phyloP scores from a whole-genome alignment of 495 filamentous ascomycete species.

The Daldinia decipiens region DNA sequence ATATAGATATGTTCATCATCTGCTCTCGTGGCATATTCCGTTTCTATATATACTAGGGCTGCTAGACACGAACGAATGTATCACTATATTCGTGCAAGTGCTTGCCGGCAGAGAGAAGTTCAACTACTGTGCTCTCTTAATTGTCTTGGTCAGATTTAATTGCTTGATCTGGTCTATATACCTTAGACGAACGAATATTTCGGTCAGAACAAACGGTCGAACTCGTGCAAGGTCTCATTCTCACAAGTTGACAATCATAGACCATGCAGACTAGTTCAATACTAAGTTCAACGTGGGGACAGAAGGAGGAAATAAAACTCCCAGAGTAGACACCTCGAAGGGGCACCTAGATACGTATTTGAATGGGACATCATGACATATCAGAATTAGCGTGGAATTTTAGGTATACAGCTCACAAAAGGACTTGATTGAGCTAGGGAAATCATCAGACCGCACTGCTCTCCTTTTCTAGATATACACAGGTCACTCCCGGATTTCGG shows the following conservation, averaged over 20 bases:
- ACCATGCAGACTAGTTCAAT: neutral
- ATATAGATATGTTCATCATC: neutral
- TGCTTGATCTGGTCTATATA: too few relatives aligned
- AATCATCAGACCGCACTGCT: slow-evolving; percentile 47
- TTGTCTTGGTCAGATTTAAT: too few relatives aligned
- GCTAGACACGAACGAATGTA: too few relatives aligned
- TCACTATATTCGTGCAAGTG: too few relatives aligned
- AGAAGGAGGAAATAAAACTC: neutral
- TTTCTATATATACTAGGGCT: neutral
- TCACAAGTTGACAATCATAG: neutral
- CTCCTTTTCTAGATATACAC: slow-evolving; percentile 54
- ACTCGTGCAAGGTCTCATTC: too few relatives aligned
- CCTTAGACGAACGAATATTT: too few relatives aligned
- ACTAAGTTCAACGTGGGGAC: neutral
- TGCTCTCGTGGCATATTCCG: neutral
- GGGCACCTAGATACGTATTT: slow-evolving; percentile 4
- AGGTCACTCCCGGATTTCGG: slow-evolving; percentile 39
- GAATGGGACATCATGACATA: neutral
- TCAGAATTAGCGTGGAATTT: slow-evolving; percentile 46
- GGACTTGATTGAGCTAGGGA: slow-evolving; percentile 50
- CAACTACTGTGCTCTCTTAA: too few relatives aligned
- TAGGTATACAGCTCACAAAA: slow-evolving; percentile 51
- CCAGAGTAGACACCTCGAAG: neutral
- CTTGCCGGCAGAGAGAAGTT: too few relatives aligned
- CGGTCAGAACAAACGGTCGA: too few relatives aligned